phyloP scores from a whole-genome alignment of 2,329 filamentous ascomycete genomes.

The Xylariaceae sp. region DNA sequence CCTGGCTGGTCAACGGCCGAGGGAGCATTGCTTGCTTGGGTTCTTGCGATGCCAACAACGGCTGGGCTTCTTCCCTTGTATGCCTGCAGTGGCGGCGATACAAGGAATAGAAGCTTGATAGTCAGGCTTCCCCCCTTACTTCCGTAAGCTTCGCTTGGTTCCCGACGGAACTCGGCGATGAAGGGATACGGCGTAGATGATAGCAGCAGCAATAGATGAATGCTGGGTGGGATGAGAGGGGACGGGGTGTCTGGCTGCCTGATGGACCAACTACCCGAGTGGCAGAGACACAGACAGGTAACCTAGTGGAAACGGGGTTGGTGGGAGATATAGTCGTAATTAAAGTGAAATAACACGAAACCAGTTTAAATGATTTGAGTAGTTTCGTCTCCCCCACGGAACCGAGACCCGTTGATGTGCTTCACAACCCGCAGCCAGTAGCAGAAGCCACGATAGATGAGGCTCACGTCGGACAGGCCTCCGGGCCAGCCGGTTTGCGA shows the following conservation, averaged over 20 bases:
- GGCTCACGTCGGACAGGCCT: conserved; percentile 33
- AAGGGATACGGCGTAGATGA: no score
- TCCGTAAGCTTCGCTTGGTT: no score
- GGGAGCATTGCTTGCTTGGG: conserved; percentile 39
- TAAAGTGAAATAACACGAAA: conserved; percentile 7
- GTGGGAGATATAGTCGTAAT: conserved; percentile 4
- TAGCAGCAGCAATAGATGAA: no score
- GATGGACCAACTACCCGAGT: not conserved
- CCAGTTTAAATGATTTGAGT: conserved; percentile 20
- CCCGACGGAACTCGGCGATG: no score
- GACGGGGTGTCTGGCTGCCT: not conserved
- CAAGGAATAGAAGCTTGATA: no score
- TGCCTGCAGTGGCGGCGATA: conserved; percentile 9
- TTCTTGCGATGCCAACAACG: conserved; percentile 8
- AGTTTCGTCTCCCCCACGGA: conserved; percentile 13
- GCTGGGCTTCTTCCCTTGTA: conserved; percentile 6
- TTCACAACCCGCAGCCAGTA: conserved; percentile 10
- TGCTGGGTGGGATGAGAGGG: no score
- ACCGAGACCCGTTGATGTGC: conserved; percentile 13
- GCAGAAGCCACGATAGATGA: conserved; percentile 11
- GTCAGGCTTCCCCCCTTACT: no score
- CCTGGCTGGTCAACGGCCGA: conserved; percentile 39
- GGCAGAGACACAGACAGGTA: not conserved
- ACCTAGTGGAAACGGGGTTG: conserved; percentile 1
- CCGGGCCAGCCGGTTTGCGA: conserved; percentile 29